Percentiles rank a stretch among this genome's conserved stretches.
Conservation (phyloP, 2,329 filamentous ascomycete genomes). For the Trichoderma koningii region DNA sequence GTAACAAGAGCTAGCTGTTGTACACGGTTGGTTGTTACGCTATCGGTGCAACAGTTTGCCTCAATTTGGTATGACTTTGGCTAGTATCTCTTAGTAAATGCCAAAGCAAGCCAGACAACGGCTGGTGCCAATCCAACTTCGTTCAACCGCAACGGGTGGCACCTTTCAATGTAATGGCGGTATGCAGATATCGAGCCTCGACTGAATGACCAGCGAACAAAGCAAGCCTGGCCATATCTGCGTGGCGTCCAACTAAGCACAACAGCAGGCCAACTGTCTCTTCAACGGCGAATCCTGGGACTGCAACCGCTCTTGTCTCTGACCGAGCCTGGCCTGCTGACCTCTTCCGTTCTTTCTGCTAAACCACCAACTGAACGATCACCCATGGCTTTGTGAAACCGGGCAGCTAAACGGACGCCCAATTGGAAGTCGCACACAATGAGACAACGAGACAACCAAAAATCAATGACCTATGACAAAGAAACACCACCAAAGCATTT, state of each 20-base stretch:
- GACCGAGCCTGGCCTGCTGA: conserved; percentile 24
- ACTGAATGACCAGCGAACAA: background rate
- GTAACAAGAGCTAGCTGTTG: background rate
- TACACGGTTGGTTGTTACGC: background rate
- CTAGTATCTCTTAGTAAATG: background rate
- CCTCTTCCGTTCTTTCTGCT: background rate
- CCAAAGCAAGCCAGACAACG: background rate
- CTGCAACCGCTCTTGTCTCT: background rate
- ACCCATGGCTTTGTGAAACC: background rate
- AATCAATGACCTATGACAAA: background rate
- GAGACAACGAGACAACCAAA: too few relatives aligned
- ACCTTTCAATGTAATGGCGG: background rate
- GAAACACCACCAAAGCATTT: background rate
- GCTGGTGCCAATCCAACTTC: too few relatives aligned
- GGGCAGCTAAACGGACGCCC: background rate
- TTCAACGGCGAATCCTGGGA: background rate
- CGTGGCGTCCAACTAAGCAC: background rate
- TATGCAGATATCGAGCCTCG: conserved; percentile 9
- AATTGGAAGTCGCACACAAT: background rate
- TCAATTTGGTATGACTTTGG: background rate
- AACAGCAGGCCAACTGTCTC: background rate
- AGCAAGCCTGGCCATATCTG: too few relatives aligned
- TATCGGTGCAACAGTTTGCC: background rate
- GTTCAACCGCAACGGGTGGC: background rate
- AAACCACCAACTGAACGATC: background rate